phyloP scores from a whole-genome alignment of 2,329 filamentous ascomycete species.

The Paracamarosporium sp. region DNA sequence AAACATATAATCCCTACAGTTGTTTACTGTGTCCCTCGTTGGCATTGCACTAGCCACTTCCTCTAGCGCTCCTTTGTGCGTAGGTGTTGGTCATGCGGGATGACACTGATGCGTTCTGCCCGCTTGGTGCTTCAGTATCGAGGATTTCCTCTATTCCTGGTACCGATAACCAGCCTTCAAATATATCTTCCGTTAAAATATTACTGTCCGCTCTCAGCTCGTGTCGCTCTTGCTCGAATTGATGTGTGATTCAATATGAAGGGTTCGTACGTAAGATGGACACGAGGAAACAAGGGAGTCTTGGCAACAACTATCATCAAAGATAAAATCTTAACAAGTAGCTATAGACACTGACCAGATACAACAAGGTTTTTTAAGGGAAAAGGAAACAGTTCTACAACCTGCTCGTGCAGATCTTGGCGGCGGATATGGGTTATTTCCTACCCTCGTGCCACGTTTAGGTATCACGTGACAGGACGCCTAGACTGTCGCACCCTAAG shows the following conservation, averaged over 20 bases:
- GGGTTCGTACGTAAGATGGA: no score
- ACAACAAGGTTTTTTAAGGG: no score
- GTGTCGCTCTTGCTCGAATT: no score
- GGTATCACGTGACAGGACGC: no score
- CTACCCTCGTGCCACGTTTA: no score
- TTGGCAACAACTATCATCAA: no score
- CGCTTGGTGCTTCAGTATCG: not conserved
- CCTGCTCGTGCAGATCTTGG: no score
- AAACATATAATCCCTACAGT: not conserved
- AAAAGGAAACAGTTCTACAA: no score
- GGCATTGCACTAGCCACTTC: not conserved
- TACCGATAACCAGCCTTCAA: not conserved
- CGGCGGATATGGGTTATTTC: no score
- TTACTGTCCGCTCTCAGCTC: not conserved
- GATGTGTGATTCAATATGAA: not conserved
- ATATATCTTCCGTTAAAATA: not conserved
- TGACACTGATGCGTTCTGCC: not conserved
- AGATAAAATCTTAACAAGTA: no score
- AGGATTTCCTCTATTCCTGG: not conserved
- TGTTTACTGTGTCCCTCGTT: not conserved
- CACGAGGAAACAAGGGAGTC: no score
- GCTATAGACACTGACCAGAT: no score
- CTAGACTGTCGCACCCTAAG: not conserved
- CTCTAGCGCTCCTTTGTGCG: not conserved
- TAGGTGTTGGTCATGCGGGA: not conserved